Evolutionary conservation across 1,284 basidiomycete species (phyloP), one percentile per base, ranked within the genome.

Genomic region (Ceratobasidium sp.): DNA sequence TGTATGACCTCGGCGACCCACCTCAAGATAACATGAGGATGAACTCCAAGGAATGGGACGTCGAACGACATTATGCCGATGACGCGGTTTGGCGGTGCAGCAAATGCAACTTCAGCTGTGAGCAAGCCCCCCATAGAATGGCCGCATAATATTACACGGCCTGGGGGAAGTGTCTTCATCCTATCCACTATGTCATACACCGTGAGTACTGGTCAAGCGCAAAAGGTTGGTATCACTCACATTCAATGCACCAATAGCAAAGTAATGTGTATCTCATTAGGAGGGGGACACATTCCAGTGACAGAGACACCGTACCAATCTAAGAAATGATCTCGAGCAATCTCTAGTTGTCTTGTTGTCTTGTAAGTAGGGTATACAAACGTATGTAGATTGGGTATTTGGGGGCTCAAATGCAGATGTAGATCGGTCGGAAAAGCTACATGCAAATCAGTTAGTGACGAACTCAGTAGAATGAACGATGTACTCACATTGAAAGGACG

Each of bases 351-450:
- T 74, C 86, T 86, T 14, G 82, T 80, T 74, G 84, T 85, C 80
- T 86, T 86, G 76, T 88, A 88, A 0, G 86, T 87, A 5, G 87
- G 87, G 79, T 88, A 88, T 76, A 88, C 59, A 73, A 83, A 86
- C 66, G 80, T 84, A 72, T 83, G 80, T 21, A 87, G 78, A 59
- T 78, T 81, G 8, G 84, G 80, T 77, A 84, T 80, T 44, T 73
- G 76, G 0, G 79, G 55, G 2, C 82, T 77, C 16, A 87, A 77
- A 75, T 83, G 78, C 67, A 82, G 77, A 76, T 88, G 86, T 0
- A 88, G 78, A 76, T 88, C 83, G 26, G 82, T 84, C 46, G 87
- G 86, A 77, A 88, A 88, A 23, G 84, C 61, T 55, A 30, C 5
- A 21, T 9, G n/a, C 13, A 8, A 18, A 7, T 35, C 13, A 49